Percentiles rank a stretch among this genome's conserved stretches.
These are phyloP conservation scores for Setaria italica DNA, from an alignment of 202 grass and related monocot species.

Conservation along the genomic window DNA sequence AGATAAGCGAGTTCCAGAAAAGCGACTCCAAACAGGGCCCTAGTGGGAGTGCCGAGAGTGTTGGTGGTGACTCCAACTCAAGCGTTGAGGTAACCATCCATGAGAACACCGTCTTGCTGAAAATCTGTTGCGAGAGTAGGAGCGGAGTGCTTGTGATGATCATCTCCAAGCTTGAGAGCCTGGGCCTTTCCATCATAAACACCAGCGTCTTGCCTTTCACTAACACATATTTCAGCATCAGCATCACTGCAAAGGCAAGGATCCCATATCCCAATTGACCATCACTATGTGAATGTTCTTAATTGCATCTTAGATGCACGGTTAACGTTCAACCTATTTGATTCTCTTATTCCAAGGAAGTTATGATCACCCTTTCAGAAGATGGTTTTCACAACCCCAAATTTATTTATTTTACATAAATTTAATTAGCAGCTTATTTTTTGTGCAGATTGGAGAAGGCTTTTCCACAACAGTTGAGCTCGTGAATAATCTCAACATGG, in stretches of 20 bases:
- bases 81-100: constrained; percentile 58
- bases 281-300: neutral
- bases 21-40: too few relatives aligned
- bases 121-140: constrained; percentile 72
- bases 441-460: constrained; percentile 68
- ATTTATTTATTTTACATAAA: neutral
- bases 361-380: neutral
- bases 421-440: neutral
- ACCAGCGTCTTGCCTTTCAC: constrained; percentile 63
- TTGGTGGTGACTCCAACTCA: constrained; percentile 2
- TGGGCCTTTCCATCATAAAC: constrained; percentile 68
- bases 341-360: neutral
- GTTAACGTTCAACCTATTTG: neutral
- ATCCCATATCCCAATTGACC: neutral
- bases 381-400: neutral
- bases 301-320: neutral
- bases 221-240: constrained; percentile 64
- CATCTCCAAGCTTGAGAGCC: constrained; percentile 73
- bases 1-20: too few relatives aligned
- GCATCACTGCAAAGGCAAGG: constrained; percentile 70
- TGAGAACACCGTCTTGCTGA: constrained; percentile 58
- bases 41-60: neutral
- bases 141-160: constrained; percentile 72
- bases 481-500: constrained; percentile 57
- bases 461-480: constrained; percentile 61